phyloP scores from a whole-genome alignment of 2,329 filamentous ascomycete genomes.

The Fusarium poae region DNA sequence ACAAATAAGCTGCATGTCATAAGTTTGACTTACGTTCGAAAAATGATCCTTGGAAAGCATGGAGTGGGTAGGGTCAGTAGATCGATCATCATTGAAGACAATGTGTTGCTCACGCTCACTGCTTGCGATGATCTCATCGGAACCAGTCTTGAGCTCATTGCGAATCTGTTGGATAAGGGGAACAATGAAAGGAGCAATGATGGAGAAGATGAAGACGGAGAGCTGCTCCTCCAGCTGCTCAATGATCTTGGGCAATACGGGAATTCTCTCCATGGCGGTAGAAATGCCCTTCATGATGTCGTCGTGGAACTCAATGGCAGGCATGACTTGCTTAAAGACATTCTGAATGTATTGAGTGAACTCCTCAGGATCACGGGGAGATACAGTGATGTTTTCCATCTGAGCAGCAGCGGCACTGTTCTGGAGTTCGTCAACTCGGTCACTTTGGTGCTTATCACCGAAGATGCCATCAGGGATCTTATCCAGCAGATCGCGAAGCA shows the following conservation, averaged over 20 bases:
- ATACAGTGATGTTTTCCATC: constrained; percentile 79
- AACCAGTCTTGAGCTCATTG: constrained; percentile 86
- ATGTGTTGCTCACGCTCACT: constrained; percentile 86
- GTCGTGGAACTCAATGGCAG: constrained; percentile 91
- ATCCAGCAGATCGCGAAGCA: constrained; percentile 82
- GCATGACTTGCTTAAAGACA: constrained; percentile 84
- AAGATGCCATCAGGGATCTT: constrained; percentile 87
- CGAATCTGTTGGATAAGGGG: constrained; percentile 90
- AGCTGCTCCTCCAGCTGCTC: constrained; percentile 90
- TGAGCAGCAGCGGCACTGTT: constrained; percentile 79
- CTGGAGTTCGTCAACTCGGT: constrained; percentile 84
- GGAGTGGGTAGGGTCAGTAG: constrained; percentile 88
- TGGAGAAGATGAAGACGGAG: constrained; percentile 89
- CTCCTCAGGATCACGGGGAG: constrained; percentile 84
- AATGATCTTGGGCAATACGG: constrained; percentile 84
- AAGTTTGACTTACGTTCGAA: constrained; percentile 71
- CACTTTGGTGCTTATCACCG: constrained; percentile 78
- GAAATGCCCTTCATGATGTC: constrained; percentile 84
- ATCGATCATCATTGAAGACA: constrained; percentile 84
- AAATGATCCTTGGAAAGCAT: constrained; percentile 98
- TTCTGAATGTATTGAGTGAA: constrained; percentile 83
- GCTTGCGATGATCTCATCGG: constrained; percentile 87
- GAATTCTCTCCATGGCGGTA: constrained; percentile 85
- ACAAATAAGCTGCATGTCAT: neutral
- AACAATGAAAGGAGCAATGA: constrained; percentile 88